Conservation (phyloP, 495 filamentous ascomycete species). For the Hypoxylon intermedium region DNA sequence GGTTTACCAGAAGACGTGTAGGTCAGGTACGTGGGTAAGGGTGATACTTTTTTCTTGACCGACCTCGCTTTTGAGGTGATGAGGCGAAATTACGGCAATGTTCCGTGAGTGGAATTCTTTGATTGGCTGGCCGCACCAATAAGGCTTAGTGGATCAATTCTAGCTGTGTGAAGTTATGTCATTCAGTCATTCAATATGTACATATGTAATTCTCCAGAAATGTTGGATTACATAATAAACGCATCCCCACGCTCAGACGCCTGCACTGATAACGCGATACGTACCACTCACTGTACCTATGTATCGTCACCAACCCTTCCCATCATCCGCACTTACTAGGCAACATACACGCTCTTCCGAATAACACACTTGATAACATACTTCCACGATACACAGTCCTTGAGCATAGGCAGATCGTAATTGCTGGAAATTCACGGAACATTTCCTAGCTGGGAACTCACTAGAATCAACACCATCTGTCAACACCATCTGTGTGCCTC, state of each 20-base stretch:
- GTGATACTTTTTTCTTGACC: constrained; percentile 24
- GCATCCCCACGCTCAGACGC: too few relatives aligned
- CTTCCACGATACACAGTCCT: not conserved
- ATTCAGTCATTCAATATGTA: too few relatives aligned
- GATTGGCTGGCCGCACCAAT: constrained; percentile 14
- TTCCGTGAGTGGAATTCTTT: not conserved
- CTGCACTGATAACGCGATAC: not conserved
- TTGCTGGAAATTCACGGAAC: not conserved
- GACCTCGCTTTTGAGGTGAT: not conserved
- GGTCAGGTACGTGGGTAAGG: constrained; percentile 8
- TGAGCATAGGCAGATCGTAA: not conserved
- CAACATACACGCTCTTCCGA: constrained; percentile 12
- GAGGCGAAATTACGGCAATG: constrained; percentile 31
- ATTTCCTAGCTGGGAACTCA: not conserved
- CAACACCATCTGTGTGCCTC: too few relatives aligned
- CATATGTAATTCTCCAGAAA: too few relatives aligned
- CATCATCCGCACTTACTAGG: constrained; percentile 21
- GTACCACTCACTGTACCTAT: constrained; percentile 1
- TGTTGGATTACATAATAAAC: too few relatives aligned
- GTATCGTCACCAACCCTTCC: constrained; percentile 6
- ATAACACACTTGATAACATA: not conserved
- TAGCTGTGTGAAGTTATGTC: too few relatives aligned
- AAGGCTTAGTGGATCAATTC: too few relatives aligned
- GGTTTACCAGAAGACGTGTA: not conserved
- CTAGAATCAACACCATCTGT: constrained; percentile 1